Conservation (phyloP, 2,329 filamentous ascomycete species). For the Sclerotinia borealis region DNA sequence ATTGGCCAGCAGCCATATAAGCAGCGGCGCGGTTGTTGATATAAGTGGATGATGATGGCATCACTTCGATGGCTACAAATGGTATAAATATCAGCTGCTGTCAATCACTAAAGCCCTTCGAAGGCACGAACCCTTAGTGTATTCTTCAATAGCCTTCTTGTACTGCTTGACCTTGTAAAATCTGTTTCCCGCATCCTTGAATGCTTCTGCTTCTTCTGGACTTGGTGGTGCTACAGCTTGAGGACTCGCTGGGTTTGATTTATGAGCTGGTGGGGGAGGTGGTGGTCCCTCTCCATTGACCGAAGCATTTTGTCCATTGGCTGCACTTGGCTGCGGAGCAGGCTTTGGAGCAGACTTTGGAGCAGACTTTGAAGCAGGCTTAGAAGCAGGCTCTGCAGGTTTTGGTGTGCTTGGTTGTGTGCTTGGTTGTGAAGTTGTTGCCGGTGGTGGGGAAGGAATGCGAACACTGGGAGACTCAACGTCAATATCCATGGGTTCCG, state of each 20-base stretch:
- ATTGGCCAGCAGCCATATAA: constrained; percentile 81
- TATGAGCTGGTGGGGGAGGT: constrained; percentile 68
- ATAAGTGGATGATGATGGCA: constrained; percentile 81
- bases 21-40: constrained; percentile 93
- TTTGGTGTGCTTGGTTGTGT: constrained; percentile 15
- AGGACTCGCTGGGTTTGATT: constrained; percentile 56
- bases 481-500: constrained; percentile 64
- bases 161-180: constrained; percentile 96
- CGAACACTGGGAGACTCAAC: constrained; percentile 47
- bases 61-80: constrained; percentile 73
- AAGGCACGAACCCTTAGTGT: constrained; percentile 70
- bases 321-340: constrained; percentile 39
- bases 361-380: constrained; percentile 28
- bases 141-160: constrained; percentile 80
- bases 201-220: constrained; percentile 75
- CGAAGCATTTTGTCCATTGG: constrained; percentile 31
- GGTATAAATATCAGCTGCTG: constrained; percentile 13
- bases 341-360: not conserved
- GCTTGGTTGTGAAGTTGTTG: constrained; percentile 29
- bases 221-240: constrained; percentile 38
- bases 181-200: constrained; percentile 90
- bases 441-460: constrained; percentile 47
- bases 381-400: constrained; percentile 35
- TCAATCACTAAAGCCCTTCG: not conserved
- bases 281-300: constrained; percentile 34